These are phyloP conservation scores for Gypsophila paniculata DNA, from an alignment of 179 eudicot species.

Conservation along the genomic window DNA sequence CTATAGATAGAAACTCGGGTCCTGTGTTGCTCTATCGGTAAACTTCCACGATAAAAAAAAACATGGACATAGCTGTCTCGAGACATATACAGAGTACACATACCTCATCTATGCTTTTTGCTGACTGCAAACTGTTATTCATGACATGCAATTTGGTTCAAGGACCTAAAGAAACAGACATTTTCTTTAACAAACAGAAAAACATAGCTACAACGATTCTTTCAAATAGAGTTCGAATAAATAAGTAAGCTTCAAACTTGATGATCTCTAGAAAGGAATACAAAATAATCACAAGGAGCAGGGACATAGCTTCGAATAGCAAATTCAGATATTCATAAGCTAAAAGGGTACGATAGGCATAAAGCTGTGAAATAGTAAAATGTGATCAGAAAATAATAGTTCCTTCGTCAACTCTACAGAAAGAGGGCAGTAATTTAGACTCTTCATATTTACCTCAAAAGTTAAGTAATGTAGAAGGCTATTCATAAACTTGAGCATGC, in stretches of 20 bases:
- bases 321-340: neutral
- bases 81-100: conserved; percentile 1
- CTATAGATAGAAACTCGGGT: neutral
- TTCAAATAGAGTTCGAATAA: neutral
- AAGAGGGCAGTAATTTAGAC: neutral
- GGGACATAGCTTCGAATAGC: neutral
- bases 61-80: neutral
- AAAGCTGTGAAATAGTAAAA: neutral
- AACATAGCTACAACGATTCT: neutral
- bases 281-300: neutral
- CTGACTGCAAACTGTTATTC: conserved; percentile 76
- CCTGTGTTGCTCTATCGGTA: neutral
- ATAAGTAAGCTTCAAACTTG: neutral
- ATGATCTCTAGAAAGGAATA: neutral
- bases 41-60: neutral
- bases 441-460: conserved; percentile 53
- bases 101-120: conserved; percentile 97
- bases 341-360: neutral
- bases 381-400: neutral
- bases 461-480: conserved; percentile 86
- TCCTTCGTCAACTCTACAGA: neutral
- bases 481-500: conserved; percentile 88
- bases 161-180: conserved; percentile 51
- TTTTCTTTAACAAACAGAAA: neutral
- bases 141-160: conserved; percentile 95